Evolutionary conservation across 495 filamentous ascomycete genomes (phyloP), one percentile per base, ranked within the genome.

Genomic region (Sphaerosporella brunnea): DNA sequence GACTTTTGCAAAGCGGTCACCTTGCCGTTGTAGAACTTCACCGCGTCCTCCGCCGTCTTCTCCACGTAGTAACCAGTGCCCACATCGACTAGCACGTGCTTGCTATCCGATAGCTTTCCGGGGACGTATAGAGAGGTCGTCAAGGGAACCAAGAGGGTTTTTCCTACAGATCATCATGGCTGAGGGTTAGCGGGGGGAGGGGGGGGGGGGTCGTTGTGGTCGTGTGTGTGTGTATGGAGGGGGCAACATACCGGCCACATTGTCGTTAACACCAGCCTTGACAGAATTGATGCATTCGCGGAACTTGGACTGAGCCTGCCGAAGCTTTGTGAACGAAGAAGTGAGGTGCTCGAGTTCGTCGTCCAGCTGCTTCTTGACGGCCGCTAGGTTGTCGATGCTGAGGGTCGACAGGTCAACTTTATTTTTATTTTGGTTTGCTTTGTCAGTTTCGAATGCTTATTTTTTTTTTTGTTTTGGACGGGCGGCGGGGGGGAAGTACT

Each of bases 1-100:
- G 85, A 95, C 49, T 64, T 64, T 19, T 73, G 77, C 39, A 97
- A 55, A 34, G 82, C 80, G 55, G 84, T 80, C 4, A 94, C 73
- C 65, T 96, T 97, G 19, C 65, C 68, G 15, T 79, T 71, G 60
- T 97, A 97, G 56, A 96, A 97, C 39, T 78, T 74, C 25, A 70
- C 70, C 0, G 90, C 92, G 51, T 82, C 82, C 38, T 73, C 73
- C 3, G 78, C 70, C 13, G 73, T 78, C 78, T 97, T 97, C 66
- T 96, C 90, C 47, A 96, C 81, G 62, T 84, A 95, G 62, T 90
- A 97, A 2, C 90, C 90, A 0, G 90, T 97, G 13, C 90, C 90
- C 15, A 97, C 80, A 68, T 97, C 90, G 19, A 97, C 85, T 36
- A 97, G 70, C 9, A 96, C 86, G 50, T 78, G 79, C 49, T 82